A percentile compares a stretch with the other conserved stretches of the same genome.
phyloP scores from a whole-genome alignment of 2,329 filamentous ascomycete genomes.

The Ophiostoma sp. region DNA sequence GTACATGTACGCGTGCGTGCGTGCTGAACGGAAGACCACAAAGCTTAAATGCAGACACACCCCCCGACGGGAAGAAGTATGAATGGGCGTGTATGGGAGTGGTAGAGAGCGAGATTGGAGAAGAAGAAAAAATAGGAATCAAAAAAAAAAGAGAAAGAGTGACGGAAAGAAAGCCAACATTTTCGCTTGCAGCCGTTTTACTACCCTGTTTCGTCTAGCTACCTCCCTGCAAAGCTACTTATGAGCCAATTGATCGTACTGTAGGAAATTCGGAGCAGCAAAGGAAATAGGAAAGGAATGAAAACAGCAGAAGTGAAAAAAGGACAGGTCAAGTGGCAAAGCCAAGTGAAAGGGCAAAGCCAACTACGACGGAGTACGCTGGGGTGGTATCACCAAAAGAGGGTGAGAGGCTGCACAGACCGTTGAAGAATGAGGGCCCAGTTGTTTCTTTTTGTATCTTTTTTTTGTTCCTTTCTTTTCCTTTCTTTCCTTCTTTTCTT shows the following conservation, averaged over 20 bases:
- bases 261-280: not conserved
- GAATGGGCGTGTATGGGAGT: not conserved
- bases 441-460: not conserved
- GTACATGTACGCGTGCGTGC: not conserved
- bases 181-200: conserved; percentile 1
- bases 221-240: not conserved
- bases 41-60: conserved; percentile 3
- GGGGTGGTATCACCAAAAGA: not conserved
- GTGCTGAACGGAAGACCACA: not conserved
- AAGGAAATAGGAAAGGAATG: not conserved
- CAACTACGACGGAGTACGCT: not conserved
- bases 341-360: not conserved
- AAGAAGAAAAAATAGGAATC: not conserved
- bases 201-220: not conserved
- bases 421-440: not conserved
- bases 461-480: not conserved
- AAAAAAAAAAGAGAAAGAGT: not conserved
- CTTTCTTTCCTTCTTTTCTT: not conserved
- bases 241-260: not conserved
- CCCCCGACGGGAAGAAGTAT: not conserved
- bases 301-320: not conserved
- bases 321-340: not conserved
- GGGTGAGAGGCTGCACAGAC: conserved; percentile 8
- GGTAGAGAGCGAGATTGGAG: not conserved
- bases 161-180: not conserved